Conservation (phyloP, 2,329 filamentous ascomycete species). For the Neonectria faginata region DNA sequence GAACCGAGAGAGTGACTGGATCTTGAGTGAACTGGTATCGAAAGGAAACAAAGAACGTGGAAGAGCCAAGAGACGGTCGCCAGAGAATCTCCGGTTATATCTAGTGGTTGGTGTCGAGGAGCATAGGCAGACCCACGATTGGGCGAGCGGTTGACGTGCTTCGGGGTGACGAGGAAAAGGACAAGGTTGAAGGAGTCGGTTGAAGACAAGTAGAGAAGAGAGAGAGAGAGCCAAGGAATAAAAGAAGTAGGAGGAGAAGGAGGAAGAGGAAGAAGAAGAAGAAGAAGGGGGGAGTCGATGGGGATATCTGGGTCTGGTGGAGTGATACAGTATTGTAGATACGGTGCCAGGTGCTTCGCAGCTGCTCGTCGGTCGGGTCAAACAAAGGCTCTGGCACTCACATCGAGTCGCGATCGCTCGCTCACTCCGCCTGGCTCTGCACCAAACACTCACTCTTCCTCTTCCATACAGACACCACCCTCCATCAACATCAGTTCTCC, state of each 20-base stretch:
- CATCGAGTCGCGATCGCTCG: not conserved
- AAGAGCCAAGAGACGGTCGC: not conserved
- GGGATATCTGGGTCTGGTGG: slow-evolving; percentile 5
- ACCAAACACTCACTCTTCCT: not conserved
- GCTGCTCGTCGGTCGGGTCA: not conserved
- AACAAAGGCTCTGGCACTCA: not conserved
- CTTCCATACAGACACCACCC: not conserved
- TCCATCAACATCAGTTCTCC: not conserved
- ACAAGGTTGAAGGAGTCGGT: not conserved
- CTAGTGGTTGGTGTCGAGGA: not conserved
- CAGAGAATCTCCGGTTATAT: not conserved
- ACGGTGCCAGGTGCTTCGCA: not conserved
- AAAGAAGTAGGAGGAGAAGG: not conserved
- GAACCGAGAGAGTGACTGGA: not conserved
- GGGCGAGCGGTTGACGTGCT: not conserved
- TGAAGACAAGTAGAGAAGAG: not conserved
- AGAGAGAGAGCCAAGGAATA: not conserved
- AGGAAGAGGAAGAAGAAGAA: not conserved
- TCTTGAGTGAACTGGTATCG: not conserved
- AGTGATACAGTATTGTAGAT: slow-evolving; percentile 9
- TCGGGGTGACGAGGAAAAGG: not conserved
- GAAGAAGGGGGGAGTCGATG: not conserved
- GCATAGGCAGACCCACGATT: not conserved
- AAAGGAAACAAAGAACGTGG: not conserved
- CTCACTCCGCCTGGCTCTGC: not conserved